Percentiles rank a stretch among this genome's conserved stretches.
Conservation (phyloP, 164 flowering plant species). For the Cinnamomum micranthum region DNA sequence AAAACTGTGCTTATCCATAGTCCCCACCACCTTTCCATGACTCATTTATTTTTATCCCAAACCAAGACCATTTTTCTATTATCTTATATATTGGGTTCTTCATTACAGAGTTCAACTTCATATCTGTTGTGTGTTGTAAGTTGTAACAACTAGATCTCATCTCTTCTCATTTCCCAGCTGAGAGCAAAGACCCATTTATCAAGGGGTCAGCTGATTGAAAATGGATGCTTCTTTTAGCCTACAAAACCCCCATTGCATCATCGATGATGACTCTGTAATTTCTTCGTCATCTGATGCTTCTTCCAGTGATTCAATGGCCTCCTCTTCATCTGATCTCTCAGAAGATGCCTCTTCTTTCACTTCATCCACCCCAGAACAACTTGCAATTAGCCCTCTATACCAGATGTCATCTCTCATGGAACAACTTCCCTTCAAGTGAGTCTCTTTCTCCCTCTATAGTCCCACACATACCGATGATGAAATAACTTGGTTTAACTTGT, state of each 20-base stretch:
- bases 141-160: too few relatives aligned
- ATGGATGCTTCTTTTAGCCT: neutral
- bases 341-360: conserved; percentile 47
- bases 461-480: neutral
- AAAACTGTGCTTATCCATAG: neutral
- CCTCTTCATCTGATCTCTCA: conserved; percentile 38
- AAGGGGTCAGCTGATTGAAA: too few relatives aligned
- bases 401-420: conserved; percentile 71
- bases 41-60: too few relatives aligned
- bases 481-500: too few relatives aligned
- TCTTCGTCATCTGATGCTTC: conserved; percentile 22
- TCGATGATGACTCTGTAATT: conserved; percentile 17
- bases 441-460: conserved; percentile 3
- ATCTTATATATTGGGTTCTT: too few relatives aligned
- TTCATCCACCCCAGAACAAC: conserved; percentile 17
- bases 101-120: too few relatives aligned
- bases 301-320: conserved; percentile 26
- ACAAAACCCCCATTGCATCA: conserved; percentile 12
- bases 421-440: conserved; percentile 83
- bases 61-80: neutral
- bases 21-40: neutral
- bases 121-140: too few relatives aligned
- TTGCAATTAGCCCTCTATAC: conserved; percentile 52
- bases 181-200: too few relatives aligned
- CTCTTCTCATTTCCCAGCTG: neutral